A percentile compares a stretch with the other conserved stretches of the same genome.
Evolutionary conservation across 2,329 filamentous ascomycete species (phyloP).

Genomic region (Aureobasidium sp.): DNA sequence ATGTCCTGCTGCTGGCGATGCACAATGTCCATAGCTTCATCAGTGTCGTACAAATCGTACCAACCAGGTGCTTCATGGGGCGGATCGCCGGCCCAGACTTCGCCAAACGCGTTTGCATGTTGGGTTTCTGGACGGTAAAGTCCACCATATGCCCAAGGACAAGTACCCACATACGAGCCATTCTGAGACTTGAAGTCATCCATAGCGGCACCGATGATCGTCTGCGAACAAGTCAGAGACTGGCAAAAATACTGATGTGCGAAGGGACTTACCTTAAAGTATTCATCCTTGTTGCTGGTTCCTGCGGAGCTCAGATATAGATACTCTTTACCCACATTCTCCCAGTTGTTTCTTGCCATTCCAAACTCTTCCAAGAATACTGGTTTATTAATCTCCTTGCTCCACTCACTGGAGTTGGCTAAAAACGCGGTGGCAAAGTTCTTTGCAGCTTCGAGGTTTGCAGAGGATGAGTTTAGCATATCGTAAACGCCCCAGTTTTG

Average conservation of each 20-base stretch:
- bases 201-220: constrained; percentile 32
- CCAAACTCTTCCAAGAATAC: constrained; percentile 36
- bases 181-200: constrained; percentile 27
- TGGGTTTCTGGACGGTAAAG: constrained; percentile 35
- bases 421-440: constrained; percentile 31
- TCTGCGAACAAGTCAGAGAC: constrained; percentile 2
- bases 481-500: constrained; percentile 35
- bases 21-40: constrained; percentile 33
- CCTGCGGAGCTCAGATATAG: constrained; percentile 30
- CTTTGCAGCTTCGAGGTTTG: constrained; percentile 29
- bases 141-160: constrained; percentile 36
- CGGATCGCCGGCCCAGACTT: constrained; percentile 37
- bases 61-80: constrained; percentile 35
- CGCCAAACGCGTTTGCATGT: constrained; percentile 32
- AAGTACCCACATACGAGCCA: constrained; percentile 33
- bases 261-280: constrained; percentile 24
- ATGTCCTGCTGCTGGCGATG: constrained; percentile 29
- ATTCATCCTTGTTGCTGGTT: constrained; percentile 33
- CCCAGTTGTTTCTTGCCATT: constrained; percentile 36
- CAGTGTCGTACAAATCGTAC: constrained; percentile 36
- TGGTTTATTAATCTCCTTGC: constrained; percentile 32
- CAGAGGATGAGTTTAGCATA: constrained; percentile 31
- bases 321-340: constrained; percentile 32
- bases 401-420: constrained; percentile 30
- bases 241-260: neutral